Evolutionary conservation across 371 early-diverging fungal genomes (phyloP).

Genomic region (Mucor mucedo): DNA sequence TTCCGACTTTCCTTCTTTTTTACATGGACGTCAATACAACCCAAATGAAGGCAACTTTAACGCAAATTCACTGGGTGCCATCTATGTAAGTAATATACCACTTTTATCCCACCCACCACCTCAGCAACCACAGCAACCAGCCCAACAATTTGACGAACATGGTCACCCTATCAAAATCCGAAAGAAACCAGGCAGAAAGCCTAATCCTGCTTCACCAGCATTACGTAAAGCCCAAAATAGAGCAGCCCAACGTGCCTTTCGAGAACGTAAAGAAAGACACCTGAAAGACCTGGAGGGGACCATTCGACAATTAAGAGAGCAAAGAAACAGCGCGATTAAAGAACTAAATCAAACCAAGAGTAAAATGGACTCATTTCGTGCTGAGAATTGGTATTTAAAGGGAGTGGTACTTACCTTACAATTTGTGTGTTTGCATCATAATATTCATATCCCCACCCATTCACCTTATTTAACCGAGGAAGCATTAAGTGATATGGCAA

Average conservation of each 20-base stretch:
- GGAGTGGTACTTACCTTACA: constrained; percentile 59
- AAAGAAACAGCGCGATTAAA: constrained; percentile 38
- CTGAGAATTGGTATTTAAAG: constrained; percentile 64
- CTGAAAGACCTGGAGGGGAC: constrained; percentile 65
- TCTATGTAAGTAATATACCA: constrained; percentile 30
- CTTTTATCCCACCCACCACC: constrained; percentile 8
- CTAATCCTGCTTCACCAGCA: constrained; percentile 67
- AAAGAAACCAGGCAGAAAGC: constrained; percentile 76
- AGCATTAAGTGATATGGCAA: constrained; percentile 36
- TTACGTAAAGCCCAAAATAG: constrained; percentile 81
- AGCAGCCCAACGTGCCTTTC: constrained; percentile 80
- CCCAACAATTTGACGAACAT: constrained; percentile 18
- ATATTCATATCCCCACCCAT: constrained; percentile 46
- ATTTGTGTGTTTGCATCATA: constrained; percentile 44
- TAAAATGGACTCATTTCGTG: constrained; percentile 54
- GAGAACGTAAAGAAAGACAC: constrained; percentile 80
- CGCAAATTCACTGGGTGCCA: constrained; percentile 12
- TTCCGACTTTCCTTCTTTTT: not conserved
- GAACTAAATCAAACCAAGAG: constrained; percentile 53
- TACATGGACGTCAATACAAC: not conserved
- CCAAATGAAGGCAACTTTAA: not conserved
- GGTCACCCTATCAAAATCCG: constrained; percentile 27
- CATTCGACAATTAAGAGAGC: constrained; percentile 66
- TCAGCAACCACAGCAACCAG: constrained; percentile 22
- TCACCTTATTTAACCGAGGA: constrained; percentile 47